These are phyloP conservation scores for Capsella rubella DNA, from an alignment of 441 rosid genomes.

Conservation along the genomic window DNA sequence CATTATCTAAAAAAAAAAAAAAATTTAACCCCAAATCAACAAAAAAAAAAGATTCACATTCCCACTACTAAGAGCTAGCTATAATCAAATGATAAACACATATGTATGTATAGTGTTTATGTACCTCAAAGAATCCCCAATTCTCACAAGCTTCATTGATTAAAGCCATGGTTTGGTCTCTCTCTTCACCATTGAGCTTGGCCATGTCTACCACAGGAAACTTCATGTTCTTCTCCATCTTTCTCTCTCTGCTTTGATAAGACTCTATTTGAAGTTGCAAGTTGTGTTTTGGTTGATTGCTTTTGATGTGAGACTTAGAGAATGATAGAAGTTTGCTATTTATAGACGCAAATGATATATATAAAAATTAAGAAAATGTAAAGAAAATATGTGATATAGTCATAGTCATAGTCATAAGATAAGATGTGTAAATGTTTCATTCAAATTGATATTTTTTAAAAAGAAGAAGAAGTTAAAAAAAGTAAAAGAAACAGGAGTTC, in stretches of 20 bases:
- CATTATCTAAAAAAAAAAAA: conserved; percentile 45
- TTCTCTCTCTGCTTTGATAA: conserved; percentile 23
- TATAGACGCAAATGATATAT: conserved; percentile 50
- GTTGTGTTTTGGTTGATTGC: conserved; percentile 37
- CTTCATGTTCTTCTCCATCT: conserved; percentile 45
- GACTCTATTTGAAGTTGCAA: conserved; percentile 27
- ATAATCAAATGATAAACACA: not conserved
- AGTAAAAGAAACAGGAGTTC: conserved; percentile 37
- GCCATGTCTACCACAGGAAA: conserved; percentile 67
- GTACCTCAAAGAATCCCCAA: conserved; percentile 87
- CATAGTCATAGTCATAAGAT: conserved; percentile 23
- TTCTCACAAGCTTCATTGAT: conserved; percentile 77
- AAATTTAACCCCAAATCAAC: not conserved
- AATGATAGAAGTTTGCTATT: conserved; percentile 42
- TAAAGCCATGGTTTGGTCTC: conserved; percentile 51
- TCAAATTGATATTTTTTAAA: conserved; percentile 11
- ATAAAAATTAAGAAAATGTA: not conserved
- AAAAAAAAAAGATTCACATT: not conserved
- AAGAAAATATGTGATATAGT: conserved; percentile 22
- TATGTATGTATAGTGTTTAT: not conserved
- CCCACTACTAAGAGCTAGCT: not conserved
- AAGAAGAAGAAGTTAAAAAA: too few relatives aligned
- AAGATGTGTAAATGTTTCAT: conserved; percentile 33
- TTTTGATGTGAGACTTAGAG: conserved; percentile 34
- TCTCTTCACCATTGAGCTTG: conserved; percentile 55